A percentile compares a stretch with the other conserved stretches of the same genome.
These are phyloP conservation scores for Lactifluus piperatus DNA, from an alignment of 768 basidiomycete genomes.

Conservation along the genomic window DNA sequence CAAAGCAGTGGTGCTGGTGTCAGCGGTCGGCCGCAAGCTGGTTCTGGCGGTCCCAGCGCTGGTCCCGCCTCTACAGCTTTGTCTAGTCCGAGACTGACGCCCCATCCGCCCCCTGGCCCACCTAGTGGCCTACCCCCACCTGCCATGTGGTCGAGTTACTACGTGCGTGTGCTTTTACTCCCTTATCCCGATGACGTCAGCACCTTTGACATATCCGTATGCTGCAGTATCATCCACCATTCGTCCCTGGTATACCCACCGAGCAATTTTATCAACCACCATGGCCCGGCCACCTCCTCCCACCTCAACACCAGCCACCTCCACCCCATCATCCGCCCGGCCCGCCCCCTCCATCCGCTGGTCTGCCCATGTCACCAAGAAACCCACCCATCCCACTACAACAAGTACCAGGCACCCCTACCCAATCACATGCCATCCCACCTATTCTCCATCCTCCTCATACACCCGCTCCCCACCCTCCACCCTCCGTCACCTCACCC, in stretches of 20 bases:
- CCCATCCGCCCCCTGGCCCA: constrained; percentile 47
- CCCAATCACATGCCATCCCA: constrained; percentile 49
- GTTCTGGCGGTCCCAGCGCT: constrained; percentile 30
- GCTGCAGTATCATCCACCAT: constrained; percentile 31
- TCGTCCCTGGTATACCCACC: constrained; percentile 34
- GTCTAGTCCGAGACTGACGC: constrained; percentile 59
- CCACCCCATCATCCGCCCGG: constrained; percentile 41
- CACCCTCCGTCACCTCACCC: constrained; percentile 52
- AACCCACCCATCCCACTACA: constrained; percentile 45
- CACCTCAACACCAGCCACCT: constrained; percentile 30
- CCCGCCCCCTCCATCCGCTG: constrained; percentile 37
- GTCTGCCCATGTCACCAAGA: constrained; percentile 64
- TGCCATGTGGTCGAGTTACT: constrained; percentile 40
- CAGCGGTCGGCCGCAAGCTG: constrained; percentile 35
- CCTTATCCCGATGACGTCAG: constrained; percentile 4
- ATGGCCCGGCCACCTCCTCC: constrained; percentile 26
- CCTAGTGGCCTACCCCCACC: constrained; percentile 40
- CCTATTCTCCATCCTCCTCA: constrained; percentile 37
- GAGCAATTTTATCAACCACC: constrained; percentile 33
- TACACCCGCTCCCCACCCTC: constrained; percentile 36
- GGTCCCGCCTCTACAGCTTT: constrained; percentile 40
- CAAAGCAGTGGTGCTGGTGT: constrained; percentile 33
- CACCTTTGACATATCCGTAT: constrained; percentile 11
- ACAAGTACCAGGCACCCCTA: constrained; percentile 55
- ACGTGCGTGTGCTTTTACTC: constrained; percentile 39